Percentiles rank a stretch among this genome's conserved stretches.
Conservation (phyloP, 495 filamentous ascomycete species). For the Staphylotrichum longicolle region DNA sequence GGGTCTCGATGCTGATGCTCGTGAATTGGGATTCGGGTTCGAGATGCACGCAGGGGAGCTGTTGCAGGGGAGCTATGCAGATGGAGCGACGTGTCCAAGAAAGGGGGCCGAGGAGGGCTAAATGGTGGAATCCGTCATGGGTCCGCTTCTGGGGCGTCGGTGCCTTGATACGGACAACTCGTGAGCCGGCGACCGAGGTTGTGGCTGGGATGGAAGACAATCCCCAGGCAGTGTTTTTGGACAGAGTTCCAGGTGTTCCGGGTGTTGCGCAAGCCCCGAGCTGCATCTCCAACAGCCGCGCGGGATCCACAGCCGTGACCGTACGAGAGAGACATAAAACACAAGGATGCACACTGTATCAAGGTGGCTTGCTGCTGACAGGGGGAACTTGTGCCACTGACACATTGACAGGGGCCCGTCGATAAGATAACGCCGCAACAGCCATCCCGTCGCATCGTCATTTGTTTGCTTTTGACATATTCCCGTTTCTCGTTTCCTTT, state of each 20-base stretch:
- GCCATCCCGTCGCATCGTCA: neutral
- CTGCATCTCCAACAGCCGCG: neutral
- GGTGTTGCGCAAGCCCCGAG: slow-evolving; percentile 21
- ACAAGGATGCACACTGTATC: neutral
- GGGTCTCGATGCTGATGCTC: neutral
- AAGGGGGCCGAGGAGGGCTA: neutral
- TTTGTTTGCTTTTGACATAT: slow-evolving; percentile 2
- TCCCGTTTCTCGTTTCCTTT: neutral
- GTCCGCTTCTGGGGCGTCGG: neutral
- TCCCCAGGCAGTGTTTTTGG: neutral
- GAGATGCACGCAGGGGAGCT: neutral
- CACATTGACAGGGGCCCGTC: neutral
- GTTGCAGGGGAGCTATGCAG: neutral
- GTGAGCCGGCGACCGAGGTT: neutral
- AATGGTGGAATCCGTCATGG: slow-evolving; percentile 7
- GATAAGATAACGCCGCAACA: slow-evolving; percentile 17
- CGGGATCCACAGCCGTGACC: slow-evolving; percentile 5
- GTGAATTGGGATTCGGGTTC: neutral
- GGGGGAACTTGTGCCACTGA: neutral
- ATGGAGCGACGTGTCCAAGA: slow-evolving; percentile 11
- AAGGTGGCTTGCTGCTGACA: neutral
- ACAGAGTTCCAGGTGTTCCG: neutral
- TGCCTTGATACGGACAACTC: neutral
- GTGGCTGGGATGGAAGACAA: slow-evolving; percentile 3
- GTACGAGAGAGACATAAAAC: slow-evolving; percentile 2